A percentile compares a stretch with the other conserved stretches of the same genome.
These are phyloP conservation scores for Fonsecaea pugnacius DNA, from an alignment of 2,329 filamentous ascomycete genomes.

Conservation along the genomic window DNA sequence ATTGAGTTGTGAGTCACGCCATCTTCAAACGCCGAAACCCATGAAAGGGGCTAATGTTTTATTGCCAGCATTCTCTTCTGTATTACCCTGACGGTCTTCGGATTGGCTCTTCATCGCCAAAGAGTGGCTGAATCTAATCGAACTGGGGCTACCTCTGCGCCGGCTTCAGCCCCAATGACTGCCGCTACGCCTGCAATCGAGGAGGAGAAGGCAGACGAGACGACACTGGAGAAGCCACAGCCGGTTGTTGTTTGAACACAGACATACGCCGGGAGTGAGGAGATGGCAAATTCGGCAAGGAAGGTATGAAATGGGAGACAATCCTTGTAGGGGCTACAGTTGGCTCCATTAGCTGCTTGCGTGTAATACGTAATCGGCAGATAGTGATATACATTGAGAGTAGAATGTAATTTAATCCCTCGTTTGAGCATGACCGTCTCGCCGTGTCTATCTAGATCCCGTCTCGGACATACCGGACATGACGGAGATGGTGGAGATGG, in stretches of 20 bases:
- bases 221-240: not conserved
- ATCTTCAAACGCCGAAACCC: not conserved
- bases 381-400: not conserved
- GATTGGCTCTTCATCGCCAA: slow-evolving; percentile 30
- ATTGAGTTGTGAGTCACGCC: slow-evolving; percentile 32
- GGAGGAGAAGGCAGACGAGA: slow-evolving; percentile 5
- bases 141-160: not conserved
- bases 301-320: not conserved
- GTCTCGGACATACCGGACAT: not conserved
- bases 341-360: not conserved
- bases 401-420: not conserved
- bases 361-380: not conserved
- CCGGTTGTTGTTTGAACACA: slow-evolving; percentile 13
- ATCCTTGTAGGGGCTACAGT: not conserved
- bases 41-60: not conserved
- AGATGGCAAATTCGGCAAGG: not conserved
- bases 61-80: slow-evolving; percentile 29
- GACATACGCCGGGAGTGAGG: not conserved
- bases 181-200: not conserved
- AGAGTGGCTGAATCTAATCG: slow-evolving; percentile 5
- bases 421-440: not conserved
- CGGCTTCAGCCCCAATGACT: not conserved
- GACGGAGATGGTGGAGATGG: not conserved
- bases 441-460: not conserved
- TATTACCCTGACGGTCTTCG: slow-evolving; percentile 31